phyloP scores from a whole-genome alignment of 108 stramenopile genomes.

The Craspedostauros australis region DNA sequence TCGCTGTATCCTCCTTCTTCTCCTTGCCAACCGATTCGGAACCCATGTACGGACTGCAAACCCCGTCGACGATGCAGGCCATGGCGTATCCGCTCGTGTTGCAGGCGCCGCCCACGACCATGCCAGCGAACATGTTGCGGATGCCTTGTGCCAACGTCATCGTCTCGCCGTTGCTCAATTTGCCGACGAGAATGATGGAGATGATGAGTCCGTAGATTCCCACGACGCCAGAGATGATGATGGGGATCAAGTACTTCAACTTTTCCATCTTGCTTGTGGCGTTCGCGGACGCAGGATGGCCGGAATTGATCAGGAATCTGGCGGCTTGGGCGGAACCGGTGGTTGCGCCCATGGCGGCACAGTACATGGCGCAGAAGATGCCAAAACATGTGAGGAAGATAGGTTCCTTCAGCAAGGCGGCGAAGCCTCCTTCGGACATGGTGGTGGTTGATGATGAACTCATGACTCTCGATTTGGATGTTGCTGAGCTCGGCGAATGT shows the following conservation, averaged over 20 bases:
- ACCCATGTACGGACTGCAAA: too few species aligned
- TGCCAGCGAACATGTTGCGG: slow-evolving; percentile 40
- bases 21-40: too few species aligned
- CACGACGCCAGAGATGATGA: slow-evolving; percentile 49
- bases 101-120: slow-evolving; percentile 50
- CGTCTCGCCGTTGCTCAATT: slow-evolving; percentile 8
- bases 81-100: slow-evolving; percentile 46
- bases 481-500: too few species aligned
- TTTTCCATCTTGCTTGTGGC: slow-evolving; percentile 23
- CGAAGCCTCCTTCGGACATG: too few species aligned
- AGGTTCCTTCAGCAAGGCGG: too few species aligned
- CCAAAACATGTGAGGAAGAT: slow-evolving; percentile 32
- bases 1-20: too few species aligned
- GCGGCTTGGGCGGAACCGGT: slow-evolving; percentile 36
- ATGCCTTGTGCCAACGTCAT: slow-evolving; percentile 30
- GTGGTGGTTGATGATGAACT: slow-evolving; percentile 4
- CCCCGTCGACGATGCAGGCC: slow-evolving; percentile 33
- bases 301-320: too few species aligned
- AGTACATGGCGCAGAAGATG: slow-evolving; percentile 37
- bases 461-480: background rate
- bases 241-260: slow-evolving; percentile 31
- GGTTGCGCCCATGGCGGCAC: slow-evolving; percentile 30
- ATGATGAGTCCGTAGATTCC: slow-evolving; percentile 59
- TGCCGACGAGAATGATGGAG: slow-evolving; percentile 23
- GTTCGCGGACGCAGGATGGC: too few species aligned